These are phyloP conservation scores for Royoungia palumana DNA, from an alignment of 768 basidiomycete species.

Conservation along the genomic window DNA sequence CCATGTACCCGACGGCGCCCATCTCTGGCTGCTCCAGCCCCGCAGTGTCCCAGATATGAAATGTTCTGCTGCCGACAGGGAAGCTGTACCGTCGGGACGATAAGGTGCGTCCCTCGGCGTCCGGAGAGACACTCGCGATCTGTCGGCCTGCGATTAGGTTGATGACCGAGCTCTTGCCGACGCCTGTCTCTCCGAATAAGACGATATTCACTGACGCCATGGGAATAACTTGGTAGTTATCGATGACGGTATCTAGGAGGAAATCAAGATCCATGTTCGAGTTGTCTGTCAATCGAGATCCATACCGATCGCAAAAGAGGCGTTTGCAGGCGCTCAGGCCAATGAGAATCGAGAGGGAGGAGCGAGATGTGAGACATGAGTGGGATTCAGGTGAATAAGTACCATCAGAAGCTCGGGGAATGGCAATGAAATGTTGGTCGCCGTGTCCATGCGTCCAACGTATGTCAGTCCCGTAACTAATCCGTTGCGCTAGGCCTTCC, in stretches of 20 bases:
- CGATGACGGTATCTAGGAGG: too few species aligned
- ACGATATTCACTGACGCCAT: slow-evolving; percentile 34
- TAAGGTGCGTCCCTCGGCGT: slow-evolving; percentile 35
- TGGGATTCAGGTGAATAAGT: neutral
- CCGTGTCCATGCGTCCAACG: too few species aligned
- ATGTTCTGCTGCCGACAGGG: slow-evolving; percentile 10
- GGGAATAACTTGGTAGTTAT: neutral
- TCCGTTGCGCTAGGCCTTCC: too few species aligned
- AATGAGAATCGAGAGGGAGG: too few species aligned
- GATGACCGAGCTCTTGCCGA: slow-evolving; percentile 31
- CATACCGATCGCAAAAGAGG: slow-evolving; percentile 5
- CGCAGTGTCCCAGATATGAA: slow-evolving; percentile 31
- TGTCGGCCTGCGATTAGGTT: slow-evolving; percentile 25
- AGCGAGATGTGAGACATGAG: neutral
- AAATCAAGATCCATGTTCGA: neutral
- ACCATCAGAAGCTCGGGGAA: neutral
- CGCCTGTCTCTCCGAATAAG: slow-evolving; percentile 42
- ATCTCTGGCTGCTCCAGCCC: slow-evolving; percentile 29
- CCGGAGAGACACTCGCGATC: slow-evolving; percentile 19
- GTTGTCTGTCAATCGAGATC: neutral
- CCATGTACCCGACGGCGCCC: slow-evolving; percentile 20
- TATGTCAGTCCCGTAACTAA: too few species aligned
- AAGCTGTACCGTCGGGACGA: slow-evolving; percentile 24
- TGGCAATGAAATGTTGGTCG: too few species aligned
- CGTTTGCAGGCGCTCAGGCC: too few species aligned